These are phyloP conservation scores for Paracorniculantispora psalliotae DNA, from an alignment of 2,329 filamentous ascomycete genomes.

Conservation along the genomic window DNA sequence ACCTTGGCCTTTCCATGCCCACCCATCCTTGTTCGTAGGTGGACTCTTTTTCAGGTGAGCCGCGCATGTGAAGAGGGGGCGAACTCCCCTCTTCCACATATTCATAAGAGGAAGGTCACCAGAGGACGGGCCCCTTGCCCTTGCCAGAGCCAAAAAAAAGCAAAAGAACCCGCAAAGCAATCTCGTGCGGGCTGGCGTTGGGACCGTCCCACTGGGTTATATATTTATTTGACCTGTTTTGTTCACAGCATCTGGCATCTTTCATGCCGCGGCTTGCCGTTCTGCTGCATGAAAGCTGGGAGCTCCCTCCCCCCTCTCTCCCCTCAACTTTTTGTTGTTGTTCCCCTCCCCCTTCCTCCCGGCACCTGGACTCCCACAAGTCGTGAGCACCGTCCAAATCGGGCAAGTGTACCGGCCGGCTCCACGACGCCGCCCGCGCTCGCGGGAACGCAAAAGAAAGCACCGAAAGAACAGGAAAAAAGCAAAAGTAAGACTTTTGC, in stretches of 20 bases:
- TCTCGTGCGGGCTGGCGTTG: background rate
- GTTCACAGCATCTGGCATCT: background rate
- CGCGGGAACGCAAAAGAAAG: background rate
- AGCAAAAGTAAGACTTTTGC: background rate
- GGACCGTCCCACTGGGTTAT: background rate
- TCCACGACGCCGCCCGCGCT: background rate
- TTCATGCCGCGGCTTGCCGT: background rate
- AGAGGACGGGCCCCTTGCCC: background rate
- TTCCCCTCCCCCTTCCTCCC: background rate
- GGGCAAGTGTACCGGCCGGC: conserved; percentile 11
- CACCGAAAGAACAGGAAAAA: background rate
- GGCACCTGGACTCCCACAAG: background rate
- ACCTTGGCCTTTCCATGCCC: background rate
- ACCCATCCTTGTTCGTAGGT: background rate
- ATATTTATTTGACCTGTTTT: background rate
- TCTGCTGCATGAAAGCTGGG: background rate
- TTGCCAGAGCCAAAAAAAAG: background rate
- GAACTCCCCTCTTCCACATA: background rate
- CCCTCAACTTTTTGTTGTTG: background rate
- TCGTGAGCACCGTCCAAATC: conserved; percentile 1
- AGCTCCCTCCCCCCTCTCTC: no score
- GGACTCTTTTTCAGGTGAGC: background rate
- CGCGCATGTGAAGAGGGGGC: conserved; percentile 9
- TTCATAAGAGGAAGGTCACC: conserved; percentile 6
- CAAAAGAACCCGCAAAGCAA: background rate